Conservation (phyloP, 1,139 yeast species). For the Protomyces inouyei region DNA sequence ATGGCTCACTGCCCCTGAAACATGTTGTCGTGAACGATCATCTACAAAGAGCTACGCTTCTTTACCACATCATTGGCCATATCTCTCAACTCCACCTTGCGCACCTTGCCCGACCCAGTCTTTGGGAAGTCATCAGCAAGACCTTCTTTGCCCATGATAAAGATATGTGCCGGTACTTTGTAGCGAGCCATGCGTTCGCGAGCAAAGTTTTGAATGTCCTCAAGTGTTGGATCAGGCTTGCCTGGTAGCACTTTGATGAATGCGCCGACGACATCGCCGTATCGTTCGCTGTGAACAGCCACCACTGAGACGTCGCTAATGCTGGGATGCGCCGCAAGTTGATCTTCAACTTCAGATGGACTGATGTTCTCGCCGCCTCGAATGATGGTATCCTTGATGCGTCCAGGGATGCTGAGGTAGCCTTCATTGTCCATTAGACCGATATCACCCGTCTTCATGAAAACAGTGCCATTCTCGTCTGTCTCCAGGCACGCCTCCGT, state of each 20-base stretch:
- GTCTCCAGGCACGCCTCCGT: conserved; percentile 35
- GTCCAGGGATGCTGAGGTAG: conserved; percentile 38
- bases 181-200: conserved; percentile 32
- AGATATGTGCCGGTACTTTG: conserved; percentile 32
- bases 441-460: conserved; percentile 42
- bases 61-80: background rate
- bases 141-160: conserved; percentile 19
- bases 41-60: background rate
- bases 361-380: conserved; percentile 42
- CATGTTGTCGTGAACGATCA: too few species aligned
- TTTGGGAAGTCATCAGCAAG: conserved; percentile 35
- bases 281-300: conserved; percentile 39
- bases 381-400: conserved; percentile 41
- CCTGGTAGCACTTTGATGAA: conserved; percentile 34
- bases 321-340: conserved; percentile 37
- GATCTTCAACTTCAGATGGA: conserved; percentile 40
- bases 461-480: conserved; percentile 34
- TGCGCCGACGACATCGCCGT: conserved; percentile 40
- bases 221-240: conserved; percentile 29
- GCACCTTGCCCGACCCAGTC: conserved; percentile 27
- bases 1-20: too few species aligned
- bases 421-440: conserved; percentile 39
- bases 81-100: conserved; percentile 23
- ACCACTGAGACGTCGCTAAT: conserved; percentile 39
- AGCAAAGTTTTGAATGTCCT: conserved; percentile 10